Evolutionary conservation across 1,284 basidiomycete genomes (phyloP), one percentile per base, ranked within the genome.

Genomic region (Papiliotrema fonsecae): DNA sequence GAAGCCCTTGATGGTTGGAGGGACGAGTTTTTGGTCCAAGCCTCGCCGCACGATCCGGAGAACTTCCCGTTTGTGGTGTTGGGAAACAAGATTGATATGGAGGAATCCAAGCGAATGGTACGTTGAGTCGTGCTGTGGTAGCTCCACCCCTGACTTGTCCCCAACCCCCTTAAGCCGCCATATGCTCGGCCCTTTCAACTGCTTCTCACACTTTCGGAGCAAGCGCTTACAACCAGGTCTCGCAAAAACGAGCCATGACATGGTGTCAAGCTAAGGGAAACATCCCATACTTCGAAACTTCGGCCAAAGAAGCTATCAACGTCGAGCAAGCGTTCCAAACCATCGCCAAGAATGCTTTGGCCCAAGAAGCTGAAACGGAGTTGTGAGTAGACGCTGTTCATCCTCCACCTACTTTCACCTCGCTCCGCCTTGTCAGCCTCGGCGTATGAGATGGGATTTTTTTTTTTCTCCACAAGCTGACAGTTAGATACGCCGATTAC

Each of bases 241-340:
- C 91, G 9, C 96, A 99, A 83, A 99, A 99, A 75, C 87, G 96
- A 45, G 96, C 96, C 21, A 97, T 98, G 92, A 90, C 91, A 9
- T 99, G 96, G 96, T 99, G 96, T 75, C 93, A 98, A 70, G 87
- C 90, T 56, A 98, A 98, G 78, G 96, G 96, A 66, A 97, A 97
- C 76, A 97, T 98, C 61, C 96, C 96, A 14, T 99, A 98, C 76
- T 99, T 98, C 75, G 96, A 99, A 78, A 98, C 96, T 1, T 97
- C 94, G 10, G 96, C 96, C 37, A 98, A 98, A 78, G 96, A 99
- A 75, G 94, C 96, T 18, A 97, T 98, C 80, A 99, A 99, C 65
- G 94, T 98, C 50, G 96, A 99, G 73, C 93, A 97, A 75, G 96
- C 96, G 4, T 99, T 99, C 85, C 93, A 97, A 75, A 97, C 94